Evolutionary conservation across 169 alveolate genomes (phyloP).

Genomic region (Eimeria acervulina): DNA sequence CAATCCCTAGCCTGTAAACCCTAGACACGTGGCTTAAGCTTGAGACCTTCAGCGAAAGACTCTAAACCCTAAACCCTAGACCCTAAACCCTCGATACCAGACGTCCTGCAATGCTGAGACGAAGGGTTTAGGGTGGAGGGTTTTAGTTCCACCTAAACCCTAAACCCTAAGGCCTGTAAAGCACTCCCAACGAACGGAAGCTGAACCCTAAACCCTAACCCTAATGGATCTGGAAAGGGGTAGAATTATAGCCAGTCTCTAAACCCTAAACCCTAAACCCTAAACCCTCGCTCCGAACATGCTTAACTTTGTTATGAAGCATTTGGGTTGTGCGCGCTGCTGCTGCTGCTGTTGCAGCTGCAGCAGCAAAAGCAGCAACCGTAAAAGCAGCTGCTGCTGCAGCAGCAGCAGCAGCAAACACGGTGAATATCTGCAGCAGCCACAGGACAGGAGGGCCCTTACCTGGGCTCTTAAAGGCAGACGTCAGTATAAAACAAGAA

Average conservation of each 20-base stretch:
- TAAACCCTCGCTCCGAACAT: neutral
- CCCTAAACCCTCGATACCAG: neutral
- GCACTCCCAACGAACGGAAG: neutral
- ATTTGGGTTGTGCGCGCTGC: neutral
- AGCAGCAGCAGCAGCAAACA: neutral
- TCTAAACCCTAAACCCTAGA: slow-evolving; percentile 9
- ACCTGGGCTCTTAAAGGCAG: no score
- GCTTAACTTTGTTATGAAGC: neutral
- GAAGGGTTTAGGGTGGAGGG: no score
- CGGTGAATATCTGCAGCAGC: no score
- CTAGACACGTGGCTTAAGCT: neutral
- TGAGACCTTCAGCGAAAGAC: neutral
- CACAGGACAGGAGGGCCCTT: no score
- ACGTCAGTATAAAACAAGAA: no score
- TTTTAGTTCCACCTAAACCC: no score
- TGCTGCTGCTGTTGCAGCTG: neutral
- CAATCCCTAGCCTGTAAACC: neutral
- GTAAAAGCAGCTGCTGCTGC: slow-evolving; percentile 20
- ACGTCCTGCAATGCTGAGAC: no score
- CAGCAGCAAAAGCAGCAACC: neutral
- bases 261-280: slow-evolving; percentile 29
- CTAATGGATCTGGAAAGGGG: no score
- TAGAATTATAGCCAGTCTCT: no score
- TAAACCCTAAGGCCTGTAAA: neutral
- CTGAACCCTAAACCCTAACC: neutral